A percentile compares a stretch with the other conserved stretches of the same genome.
Evolutionary conservation across 179 eudicot genomes (phyloP).

Genomic region (Amaranthus tricolor): DNA sequence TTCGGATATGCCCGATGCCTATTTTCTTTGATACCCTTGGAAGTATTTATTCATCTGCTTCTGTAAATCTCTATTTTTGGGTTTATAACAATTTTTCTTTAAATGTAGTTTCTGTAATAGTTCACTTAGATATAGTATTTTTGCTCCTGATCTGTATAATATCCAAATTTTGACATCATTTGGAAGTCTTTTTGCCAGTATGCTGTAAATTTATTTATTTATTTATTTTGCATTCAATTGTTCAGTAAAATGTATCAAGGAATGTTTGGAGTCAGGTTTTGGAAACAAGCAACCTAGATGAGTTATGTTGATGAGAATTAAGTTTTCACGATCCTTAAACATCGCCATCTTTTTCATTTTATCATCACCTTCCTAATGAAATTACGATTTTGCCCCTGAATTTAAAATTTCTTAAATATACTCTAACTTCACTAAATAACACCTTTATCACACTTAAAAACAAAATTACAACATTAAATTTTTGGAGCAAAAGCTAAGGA

Average conservation of each 20-base stretch:
- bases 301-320: not conserved
- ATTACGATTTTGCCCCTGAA: too few relatives aligned
- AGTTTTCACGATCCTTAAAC: too few relatives aligned
- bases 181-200: not conserved
- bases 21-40: conserved; percentile 4
- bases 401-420: too few relatives aligned
- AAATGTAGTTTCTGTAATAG: conserved; percentile 9
- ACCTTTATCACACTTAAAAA: too few relatives aligned
- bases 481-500: too few relatives aligned
- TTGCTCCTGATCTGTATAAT: conserved; percentile 13
- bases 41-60: conserved; percentile 20
- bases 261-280: not conserved
- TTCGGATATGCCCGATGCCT: not conserved
- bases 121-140: not conserved
- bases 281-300: not conserved
- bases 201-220: not conserved
- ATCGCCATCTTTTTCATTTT: too few relatives aligned
- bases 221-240: conserved; percentile 3
- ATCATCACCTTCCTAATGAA: too few relatives aligned
- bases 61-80: conserved; percentile 32
- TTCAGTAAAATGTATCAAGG: conserved; percentile 5
- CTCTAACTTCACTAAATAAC: too few relatives aligned
- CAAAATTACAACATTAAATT: too few relatives aligned
- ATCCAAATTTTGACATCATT: conserved; percentile 26
- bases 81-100: not conserved